These are phyloP conservation scores for Wickerhamiella kazuoi DNA, from an alignment of 805 yeast species.

Conservation along the genomic window DNA sequence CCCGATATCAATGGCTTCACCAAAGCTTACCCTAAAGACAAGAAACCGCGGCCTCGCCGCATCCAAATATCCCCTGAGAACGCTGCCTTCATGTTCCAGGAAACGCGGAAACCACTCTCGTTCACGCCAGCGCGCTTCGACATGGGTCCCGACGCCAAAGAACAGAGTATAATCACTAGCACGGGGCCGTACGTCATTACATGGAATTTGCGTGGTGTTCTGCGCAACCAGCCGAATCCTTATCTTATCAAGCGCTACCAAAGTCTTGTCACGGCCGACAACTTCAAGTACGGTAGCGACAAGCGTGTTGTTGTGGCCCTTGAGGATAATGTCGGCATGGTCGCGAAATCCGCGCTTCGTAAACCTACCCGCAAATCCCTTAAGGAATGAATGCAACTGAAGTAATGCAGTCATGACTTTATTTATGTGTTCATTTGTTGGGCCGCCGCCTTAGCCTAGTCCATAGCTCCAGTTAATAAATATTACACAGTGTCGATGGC, in stretches of 20 bases:
- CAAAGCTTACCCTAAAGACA: slow-evolving; percentile 43
- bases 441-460: no score
- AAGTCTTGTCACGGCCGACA: slow-evolving; percentile 51
- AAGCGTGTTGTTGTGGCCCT: slow-evolving; percentile 55
- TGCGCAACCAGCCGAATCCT: slow-evolving; percentile 34
- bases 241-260: slow-evolving; percentile 49
- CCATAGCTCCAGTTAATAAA: no score
- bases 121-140: slow-evolving; percentile 70
- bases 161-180: slow-evolving; percentile 56
- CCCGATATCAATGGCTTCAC: slow-evolving; percentile 53
- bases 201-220: slow-evolving; percentile 53
- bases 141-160: slow-evolving; percentile 44
- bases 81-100: slow-evolving; percentile 38
- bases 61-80: slow-evolving; percentile 57
- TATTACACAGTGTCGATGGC: no score
- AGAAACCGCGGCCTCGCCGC: slow-evolving; percentile 52
- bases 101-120: slow-evolving; percentile 30
- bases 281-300: slow-evolving; percentile 58
- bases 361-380: background rate
- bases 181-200: slow-evolving; percentile 68
- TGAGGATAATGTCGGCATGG: slow-evolving; percentile 61
- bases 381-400: no score
- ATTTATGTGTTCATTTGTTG: no score
- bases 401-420: no score
- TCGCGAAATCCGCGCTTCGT: slow-evolving; percentile 35